These are phyloP conservation scores for Aspergillus calidoustus DNA, from an alignment of 2,329 filamentous ascomycete species.

Conservation along the genomic window DNA sequence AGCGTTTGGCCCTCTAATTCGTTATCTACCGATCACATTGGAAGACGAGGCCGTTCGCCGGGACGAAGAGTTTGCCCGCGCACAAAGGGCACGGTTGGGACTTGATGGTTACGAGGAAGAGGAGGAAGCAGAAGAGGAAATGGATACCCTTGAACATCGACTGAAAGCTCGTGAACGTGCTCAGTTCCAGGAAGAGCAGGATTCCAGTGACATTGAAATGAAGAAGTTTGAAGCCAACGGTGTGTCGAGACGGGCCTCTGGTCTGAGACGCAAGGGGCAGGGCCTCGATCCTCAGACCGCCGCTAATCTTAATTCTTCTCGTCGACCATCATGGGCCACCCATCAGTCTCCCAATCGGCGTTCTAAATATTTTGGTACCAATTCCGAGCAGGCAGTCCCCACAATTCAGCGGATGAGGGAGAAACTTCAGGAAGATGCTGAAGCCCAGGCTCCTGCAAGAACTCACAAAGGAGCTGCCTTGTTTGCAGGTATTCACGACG, in stretches of 20 bases:
- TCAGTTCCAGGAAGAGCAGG: slow-evolving; percentile 43
- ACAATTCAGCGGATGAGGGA: slow-evolving; percentile 40
- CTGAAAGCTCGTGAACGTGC: slow-evolving; percentile 51
- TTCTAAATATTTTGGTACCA: slow-evolving; percentile 45
- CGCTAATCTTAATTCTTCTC: slow-evolving; percentile 33
- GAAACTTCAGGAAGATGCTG: slow-evolving; percentile 60
- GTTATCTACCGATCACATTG: slow-evolving; percentile 90
- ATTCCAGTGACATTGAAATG: slow-evolving; percentile 56
- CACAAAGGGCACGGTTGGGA: slow-evolving; percentile 72
- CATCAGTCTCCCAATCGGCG: slow-evolving; percentile 46
- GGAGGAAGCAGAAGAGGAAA: slow-evolving; percentile 34
- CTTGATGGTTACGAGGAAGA: slow-evolving; percentile 52
- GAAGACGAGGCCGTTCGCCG: slow-evolving; percentile 94
- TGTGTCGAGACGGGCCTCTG: slow-evolving; percentile 21
- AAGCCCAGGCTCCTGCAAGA: slow-evolving; percentile 66
- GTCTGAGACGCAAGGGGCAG: slow-evolving; percentile 15
- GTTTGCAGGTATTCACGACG: slow-evolving; percentile 86
- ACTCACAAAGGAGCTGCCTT: slow-evolving; percentile 73
- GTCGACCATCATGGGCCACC: slow-evolving; percentile 49
- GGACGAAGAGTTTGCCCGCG: slow-evolving; percentile 83
- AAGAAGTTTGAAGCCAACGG: slow-evolving; percentile 39
- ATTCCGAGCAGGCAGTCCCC: slow-evolving; percentile 39
- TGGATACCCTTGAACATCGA: slow-evolving; percentile 50
- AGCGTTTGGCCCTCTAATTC: slow-evolving; percentile 82
- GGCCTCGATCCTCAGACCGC: slow-evolving; percentile 20